A percentile compares a stretch with the other conserved stretches of the same genome.
These are phyloP conservation scores for Blastobotrys aristatus DNA, from an alignment of 1,139 yeast genomes.

Conservation along the genomic window DNA sequence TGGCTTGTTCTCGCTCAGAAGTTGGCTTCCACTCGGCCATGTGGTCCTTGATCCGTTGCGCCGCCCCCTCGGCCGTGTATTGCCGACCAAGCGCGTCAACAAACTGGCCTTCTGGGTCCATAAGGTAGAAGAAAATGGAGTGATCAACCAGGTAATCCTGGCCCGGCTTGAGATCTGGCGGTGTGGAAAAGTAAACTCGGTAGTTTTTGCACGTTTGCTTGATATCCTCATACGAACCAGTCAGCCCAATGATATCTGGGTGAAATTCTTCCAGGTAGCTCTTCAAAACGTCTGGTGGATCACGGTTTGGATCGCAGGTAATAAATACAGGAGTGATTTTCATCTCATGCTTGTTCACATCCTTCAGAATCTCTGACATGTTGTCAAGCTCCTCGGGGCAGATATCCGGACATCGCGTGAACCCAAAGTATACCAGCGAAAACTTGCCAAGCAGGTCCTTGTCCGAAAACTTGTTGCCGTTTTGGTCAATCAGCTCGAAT, in stretches of 20 bases:
- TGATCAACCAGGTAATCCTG: constrained; percentile 96
- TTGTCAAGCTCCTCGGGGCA: constrained; percentile 97
- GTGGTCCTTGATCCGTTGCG: constrained; percentile 71
- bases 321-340: constrained; percentile 75
- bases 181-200: constrained; percentile 93
- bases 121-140: constrained; percentile 88
- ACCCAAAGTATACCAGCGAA: constrained; percentile 83
- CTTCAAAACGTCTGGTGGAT: constrained; percentile 74
- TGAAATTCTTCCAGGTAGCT: constrained; percentile 83
- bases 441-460: constrained; percentile 72
- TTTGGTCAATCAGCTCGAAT: constrained; percentile 62
- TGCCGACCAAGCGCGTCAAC: constrained; percentile 93
- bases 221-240: constrained; percentile 83
- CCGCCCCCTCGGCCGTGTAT: constrained; percentile 72
- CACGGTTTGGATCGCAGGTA: constrained; percentile 96
- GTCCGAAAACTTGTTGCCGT: constrained; percentile 71
- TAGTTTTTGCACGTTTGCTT: constrained; percentile 80
- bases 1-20: constrained; percentile 21
- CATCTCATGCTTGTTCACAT: constrained; percentile 48
- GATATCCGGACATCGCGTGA: constrained; percentile 95
- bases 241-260: constrained; percentile 78
- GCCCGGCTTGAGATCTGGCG: constrained; percentile 87
- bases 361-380: constrained; percentile 70
- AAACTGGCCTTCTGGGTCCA: constrained; percentile 96
- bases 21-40: constrained; percentile 69